These are phyloP conservation scores for Phlebopus sp. DNA, from an alignment of 1,284 basidiomycete species.

Conservation along the genomic window DNA sequence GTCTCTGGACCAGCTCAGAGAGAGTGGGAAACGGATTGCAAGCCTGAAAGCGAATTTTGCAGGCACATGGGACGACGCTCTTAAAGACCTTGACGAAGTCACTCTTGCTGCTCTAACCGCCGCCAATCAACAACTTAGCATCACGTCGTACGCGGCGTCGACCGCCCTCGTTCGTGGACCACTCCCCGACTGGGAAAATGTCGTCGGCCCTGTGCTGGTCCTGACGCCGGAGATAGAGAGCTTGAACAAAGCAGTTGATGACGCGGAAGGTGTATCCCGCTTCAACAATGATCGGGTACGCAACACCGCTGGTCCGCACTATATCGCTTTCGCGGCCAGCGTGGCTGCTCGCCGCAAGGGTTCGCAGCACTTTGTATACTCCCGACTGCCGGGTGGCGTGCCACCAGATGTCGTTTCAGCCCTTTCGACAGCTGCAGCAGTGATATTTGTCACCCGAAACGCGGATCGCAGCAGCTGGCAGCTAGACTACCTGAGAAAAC, in stretches of 20 bases:
- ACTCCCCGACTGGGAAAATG: constrained; percentile 36
- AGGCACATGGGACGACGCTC: constrained; percentile 44
- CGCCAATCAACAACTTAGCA: constrained; percentile 42
- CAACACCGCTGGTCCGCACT: constrained; percentile 58
- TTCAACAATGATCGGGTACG: constrained; percentile 43
- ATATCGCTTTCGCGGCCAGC: constrained; percentile 45
- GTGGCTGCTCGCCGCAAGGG: constrained; percentile 33
- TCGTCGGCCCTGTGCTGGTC: constrained; percentile 37
- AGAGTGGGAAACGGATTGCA: constrained; percentile 45
- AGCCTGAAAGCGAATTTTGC: constrained; percentile 50
- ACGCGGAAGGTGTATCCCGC: constrained; percentile 44
- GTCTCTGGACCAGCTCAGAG: constrained; percentile 35
- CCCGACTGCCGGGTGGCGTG: constrained; percentile 20
- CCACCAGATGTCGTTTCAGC: constrained; percentile 8
- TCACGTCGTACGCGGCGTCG: constrained; percentile 44
- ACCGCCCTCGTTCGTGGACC: constrained; percentile 47
- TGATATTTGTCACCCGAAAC: constrained; percentile 59
- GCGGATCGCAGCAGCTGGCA: constrained; percentile 58
- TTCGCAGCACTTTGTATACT: constrained; percentile 49
- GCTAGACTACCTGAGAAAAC: constrained; percentile 37
- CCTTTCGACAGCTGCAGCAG: constrained; percentile 20
- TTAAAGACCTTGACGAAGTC: constrained; percentile 29
- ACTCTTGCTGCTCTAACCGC: constrained; percentile 37
- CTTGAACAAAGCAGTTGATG: constrained; percentile 62
- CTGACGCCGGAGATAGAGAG: constrained; percentile 56